phyloP scores from a whole-genome alignment of 768 basidiomycete genomes.

The Boletus sp. region DNA sequence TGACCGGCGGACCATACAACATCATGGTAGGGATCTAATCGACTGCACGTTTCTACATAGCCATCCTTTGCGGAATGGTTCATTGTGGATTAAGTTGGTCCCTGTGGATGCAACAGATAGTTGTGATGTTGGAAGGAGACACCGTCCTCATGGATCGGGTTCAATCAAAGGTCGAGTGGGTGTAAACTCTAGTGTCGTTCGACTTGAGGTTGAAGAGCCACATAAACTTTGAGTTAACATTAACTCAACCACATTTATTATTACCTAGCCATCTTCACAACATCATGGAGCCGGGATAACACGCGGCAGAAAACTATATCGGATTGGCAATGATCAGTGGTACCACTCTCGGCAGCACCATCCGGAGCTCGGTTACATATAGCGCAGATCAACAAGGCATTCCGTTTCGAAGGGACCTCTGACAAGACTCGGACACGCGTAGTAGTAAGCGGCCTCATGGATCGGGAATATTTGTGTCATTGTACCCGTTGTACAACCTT shows the following conservation, averaged over 20 bases:
- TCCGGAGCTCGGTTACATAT: slow-evolving; percentile 10
- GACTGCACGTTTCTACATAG: not conserved
- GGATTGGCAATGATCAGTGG: not conserved
- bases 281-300: not conserved
- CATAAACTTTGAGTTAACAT: slow-evolving; percentile 11
- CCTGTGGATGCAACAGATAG: not conserved
- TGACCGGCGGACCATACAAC: slow-evolving; percentile 3
- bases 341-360: not conserved
- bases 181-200: not conserved
- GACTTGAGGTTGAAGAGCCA: not conserved
- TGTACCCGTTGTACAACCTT: slow-evolving; percentile 19
- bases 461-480: slow-evolving; percentile 13
- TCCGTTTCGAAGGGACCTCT: slow-evolving; percentile 19
- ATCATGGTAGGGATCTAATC: not conserved
- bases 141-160: slow-evolving; percentile 2
- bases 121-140: slow-evolving; percentile 2
- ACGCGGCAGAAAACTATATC: slow-evolving; percentile 1
- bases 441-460: slow-evolving; percentile 20
- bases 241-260: not conserved
- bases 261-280: not conserved
- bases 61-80: not conserved
- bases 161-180: not conserved
- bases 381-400: slow-evolving; percentile 21
- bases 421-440: slow-evolving; percentile 24
- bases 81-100: not conserved